These are phyloP conservation scores for Auriscalpium orientale DNA, from an alignment of 768 basidiomycete species.

Conservation along the genomic window DNA sequence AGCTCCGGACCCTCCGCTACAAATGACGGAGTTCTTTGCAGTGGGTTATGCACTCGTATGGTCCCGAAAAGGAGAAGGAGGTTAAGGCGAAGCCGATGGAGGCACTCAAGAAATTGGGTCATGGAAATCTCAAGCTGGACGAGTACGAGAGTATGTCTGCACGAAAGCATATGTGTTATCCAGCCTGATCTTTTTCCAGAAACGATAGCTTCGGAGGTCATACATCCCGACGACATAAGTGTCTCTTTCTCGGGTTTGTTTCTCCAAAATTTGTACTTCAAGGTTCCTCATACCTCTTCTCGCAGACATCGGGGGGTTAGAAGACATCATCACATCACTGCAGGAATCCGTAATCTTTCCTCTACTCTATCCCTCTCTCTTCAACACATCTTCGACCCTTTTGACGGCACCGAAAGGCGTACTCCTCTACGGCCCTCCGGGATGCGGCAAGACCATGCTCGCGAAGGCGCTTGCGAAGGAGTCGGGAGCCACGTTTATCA, in stretches of 20 bases:
- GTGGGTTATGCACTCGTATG: constrained; percentile 60
- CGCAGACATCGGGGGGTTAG: constrained; percentile 86
- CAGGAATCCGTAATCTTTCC: constrained; percentile 96
- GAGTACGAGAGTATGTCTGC: constrained; percentile 78
- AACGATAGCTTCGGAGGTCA: constrained; percentile 86
- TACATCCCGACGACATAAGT: constrained; percentile 84
- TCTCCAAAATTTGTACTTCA: background rate
- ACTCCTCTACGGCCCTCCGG: constrained; percentile 91
- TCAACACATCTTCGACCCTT: constrained; percentile 71
- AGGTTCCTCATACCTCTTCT: constrained; percentile 7
- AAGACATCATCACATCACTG: constrained; percentile 80
- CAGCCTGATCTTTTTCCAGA: constrained; percentile 31
- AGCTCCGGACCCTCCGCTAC: background rate
- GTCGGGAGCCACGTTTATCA: constrained; percentile 94
- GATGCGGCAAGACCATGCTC: constrained; percentile 99
- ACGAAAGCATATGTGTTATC: background rate
- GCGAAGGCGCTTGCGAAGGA: constrained; percentile 97
- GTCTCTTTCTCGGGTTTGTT: constrained; percentile 61
- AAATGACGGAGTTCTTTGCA: constrained; percentile 19
- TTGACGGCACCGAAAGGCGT: constrained; percentile 94
- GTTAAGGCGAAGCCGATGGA: constrained; percentile 64
- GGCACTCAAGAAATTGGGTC: constrained; percentile 62
- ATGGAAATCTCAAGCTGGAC: constrained; percentile 67
- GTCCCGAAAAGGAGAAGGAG: constrained; percentile 44
- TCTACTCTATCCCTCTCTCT: constrained; percentile 83